Conservation (phyloP, 2,329 filamentous ascomycete genomes). For the Alternaria arbusti region DNA sequence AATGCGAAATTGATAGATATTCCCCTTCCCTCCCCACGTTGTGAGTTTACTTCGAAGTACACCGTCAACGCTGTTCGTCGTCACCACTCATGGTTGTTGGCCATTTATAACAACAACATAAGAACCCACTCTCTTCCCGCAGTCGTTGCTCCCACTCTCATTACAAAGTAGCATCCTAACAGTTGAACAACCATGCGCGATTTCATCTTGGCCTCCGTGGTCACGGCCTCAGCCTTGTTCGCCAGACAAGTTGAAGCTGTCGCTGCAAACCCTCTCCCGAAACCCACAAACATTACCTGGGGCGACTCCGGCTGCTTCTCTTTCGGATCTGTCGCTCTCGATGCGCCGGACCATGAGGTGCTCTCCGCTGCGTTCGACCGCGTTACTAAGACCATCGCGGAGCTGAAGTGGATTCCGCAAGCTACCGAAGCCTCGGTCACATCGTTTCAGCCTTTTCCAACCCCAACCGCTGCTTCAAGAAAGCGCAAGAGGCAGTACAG, state of each 20-base stretch:
- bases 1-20: conserved; percentile 31
- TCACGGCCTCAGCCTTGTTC: conserved; percentile 44
- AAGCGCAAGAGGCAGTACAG: conserved; percentile 30
- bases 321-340: conserved; percentile 51
- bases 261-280: conserved; percentile 61
- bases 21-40: conserved; percentile 13
- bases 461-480: conserved; percentile 34
- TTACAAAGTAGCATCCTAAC: not conserved
- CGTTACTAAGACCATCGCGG: conserved; percentile 55
- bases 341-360: conserved; percentile 43
- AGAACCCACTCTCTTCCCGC: not conserved
- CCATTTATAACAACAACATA: not conserved
- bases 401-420: conserved; percentile 61
- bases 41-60: not conserved
- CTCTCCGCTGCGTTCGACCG: conserved; percentile 59
- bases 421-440: conserved; percentile 61
- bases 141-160: not conserved
- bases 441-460: conserved; percentile 60
- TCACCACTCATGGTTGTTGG: not conserved
- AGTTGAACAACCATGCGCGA: conserved; percentile 36
- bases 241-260: conserved; percentile 52
- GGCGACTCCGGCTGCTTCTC: conserved; percentile 58
- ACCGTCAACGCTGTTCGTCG: conserved; percentile 7
- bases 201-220: conserved; percentile 36
- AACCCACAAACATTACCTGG: conserved; percentile 61